Conservation (phyloP, 2,329 filamentous ascomycete genomes). For the Zasmidium angulare region DNA sequence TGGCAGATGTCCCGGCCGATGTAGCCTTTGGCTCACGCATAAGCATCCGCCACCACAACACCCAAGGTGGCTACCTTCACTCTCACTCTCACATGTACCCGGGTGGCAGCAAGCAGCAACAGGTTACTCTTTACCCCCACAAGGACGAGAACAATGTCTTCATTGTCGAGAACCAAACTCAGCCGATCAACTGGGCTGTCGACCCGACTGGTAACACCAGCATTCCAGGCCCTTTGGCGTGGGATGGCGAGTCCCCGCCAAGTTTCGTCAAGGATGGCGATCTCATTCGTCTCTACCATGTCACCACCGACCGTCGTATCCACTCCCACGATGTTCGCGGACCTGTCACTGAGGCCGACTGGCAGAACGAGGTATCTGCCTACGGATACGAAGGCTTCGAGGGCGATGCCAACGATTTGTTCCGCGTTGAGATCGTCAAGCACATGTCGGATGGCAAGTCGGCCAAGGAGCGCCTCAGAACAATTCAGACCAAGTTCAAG, state of each 20-base stretch:
- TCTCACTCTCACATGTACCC: conserved; percentile 98
- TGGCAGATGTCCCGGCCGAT: conserved; percentile 92
- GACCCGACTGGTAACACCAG: conserved; percentile 58
- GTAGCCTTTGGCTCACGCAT: conserved; percentile 86
- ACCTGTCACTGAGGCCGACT: conserved; percentile 77
- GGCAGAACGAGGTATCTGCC: conserved; percentile 62
- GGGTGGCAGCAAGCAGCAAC: conserved; percentile 95
- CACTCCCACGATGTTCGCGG: conserved; percentile 94
- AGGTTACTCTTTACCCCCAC: conserved; percentile 96
- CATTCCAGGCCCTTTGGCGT: conserved; percentile 78
- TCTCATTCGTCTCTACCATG: conserved; percentile 79
- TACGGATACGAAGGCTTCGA: conserved; percentile 97
- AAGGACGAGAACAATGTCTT: conserved; percentile 98
- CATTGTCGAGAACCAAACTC: conserved; percentile 92
- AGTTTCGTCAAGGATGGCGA: conserved; percentile 75
- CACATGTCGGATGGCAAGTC: conserved; percentile 74
- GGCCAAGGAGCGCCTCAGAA: conserved; percentile 82
- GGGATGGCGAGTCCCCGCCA: conserved; percentile 68
- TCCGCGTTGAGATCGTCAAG: conserved; percentile 93
- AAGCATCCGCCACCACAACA: conserved; percentile 88
- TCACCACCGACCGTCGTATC: conserved; percentile 78
- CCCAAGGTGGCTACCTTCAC: conserved; percentile 95
- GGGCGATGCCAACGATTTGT: conserved; percentile 93
- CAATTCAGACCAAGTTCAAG: conserved; percentile 95
- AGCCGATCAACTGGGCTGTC: conserved; percentile 64